Evolutionary conservation across 2,329 filamentous ascomycete species (phyloP).

Genomic region (Fonsecaea pedrosoi): DNA sequence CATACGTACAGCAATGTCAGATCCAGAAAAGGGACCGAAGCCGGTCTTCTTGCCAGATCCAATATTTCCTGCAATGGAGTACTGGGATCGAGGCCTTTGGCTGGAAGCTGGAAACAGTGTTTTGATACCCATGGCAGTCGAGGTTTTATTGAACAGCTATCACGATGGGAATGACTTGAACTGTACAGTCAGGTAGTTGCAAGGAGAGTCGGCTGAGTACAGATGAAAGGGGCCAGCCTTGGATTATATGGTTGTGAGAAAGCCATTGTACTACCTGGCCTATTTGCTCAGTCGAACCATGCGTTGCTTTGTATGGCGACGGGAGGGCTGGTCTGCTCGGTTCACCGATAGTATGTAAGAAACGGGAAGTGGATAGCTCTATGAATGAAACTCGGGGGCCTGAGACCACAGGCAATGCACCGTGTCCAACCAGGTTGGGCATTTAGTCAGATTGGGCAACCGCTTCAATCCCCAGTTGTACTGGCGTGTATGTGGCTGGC

Average conservation of each 20-base stretch:
- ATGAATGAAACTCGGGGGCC: background rate
- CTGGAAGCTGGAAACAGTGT: slow-evolving; percentile 23
- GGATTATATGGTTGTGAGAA: background rate
- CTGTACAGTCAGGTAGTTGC: background rate
- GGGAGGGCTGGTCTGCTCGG: background rate
- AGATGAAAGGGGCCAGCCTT: background rate
- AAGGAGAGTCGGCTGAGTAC: background rate
- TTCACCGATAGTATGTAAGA: background rate
- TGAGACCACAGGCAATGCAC: background rate
- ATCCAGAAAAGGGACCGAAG: slow-evolving; percentile 8
- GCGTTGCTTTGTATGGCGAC: background rate
- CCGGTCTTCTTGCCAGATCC: slow-evolving; percentile 14
- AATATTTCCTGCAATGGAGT: slow-evolving; percentile 16
- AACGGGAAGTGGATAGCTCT: background rate
- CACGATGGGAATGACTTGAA: background rate
- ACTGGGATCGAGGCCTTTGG: slow-evolving; percentile 21
- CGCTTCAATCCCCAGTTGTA: background rate
- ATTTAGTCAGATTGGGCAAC: background rate
- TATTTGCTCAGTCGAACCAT: background rate
- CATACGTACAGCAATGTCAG: slow-evolving; percentile 16
- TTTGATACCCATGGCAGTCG: slow-evolving; percentile 17
- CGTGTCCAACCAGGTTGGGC: background rate
- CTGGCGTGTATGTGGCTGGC: background rate
- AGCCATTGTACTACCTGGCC: background rate
- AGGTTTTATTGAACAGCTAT: background rate